Base-by-base conservation (phyloP, 345 rosid genomes). In the Brassica napus region DNA sequence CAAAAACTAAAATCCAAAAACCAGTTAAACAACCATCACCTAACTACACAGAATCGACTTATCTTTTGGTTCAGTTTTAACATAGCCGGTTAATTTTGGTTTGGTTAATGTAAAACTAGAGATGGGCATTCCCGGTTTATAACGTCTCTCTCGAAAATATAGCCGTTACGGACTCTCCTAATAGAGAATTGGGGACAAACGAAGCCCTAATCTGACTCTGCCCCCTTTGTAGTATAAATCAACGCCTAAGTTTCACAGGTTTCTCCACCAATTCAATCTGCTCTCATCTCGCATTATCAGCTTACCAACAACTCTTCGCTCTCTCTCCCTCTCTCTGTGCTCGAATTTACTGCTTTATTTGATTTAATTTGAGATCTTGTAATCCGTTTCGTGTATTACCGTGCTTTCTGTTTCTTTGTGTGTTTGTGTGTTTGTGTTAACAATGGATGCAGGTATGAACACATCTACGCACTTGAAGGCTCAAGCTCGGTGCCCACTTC, bases 401-500 rank as follows among this genome's bases (percentile, higher is more conserved):
- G 65, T 65, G 8, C 26, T 47, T 6, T 68, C 34, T 42, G 32
- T 64, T 75, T 58, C 18, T 64, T 21, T 35, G 58, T 70, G 23
- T 68, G 12, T 59, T 16, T 80, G 12, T 81, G 72, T 75, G 60
- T 80, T 75, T 64, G 2, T 37, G 4, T 12, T 62, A n/a, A 37
- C 26, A 30, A 80, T 81, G 83, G 80, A 81, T 81, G 47, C 74
- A 81, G 80, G 83, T 23, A 76, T 76, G 80, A 76, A 34, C 47
- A 76, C 61, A 68, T 76, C 79, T 59, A 42, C 79, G 4, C 75
- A 47, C 58, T 34, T 80, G 74, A 85, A 81, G 39, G 71, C 58
- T 5, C 84, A 83, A 59, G 79, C 88, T 60, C 83, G 87, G 12
- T 76, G 55, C 42, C 87, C 90, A 0, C 88, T 87, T 84, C 85